Evolutionary conservation across 768 basidiomycete species (phyloP).

Genomic region (Termitomyces sp.): DNA sequence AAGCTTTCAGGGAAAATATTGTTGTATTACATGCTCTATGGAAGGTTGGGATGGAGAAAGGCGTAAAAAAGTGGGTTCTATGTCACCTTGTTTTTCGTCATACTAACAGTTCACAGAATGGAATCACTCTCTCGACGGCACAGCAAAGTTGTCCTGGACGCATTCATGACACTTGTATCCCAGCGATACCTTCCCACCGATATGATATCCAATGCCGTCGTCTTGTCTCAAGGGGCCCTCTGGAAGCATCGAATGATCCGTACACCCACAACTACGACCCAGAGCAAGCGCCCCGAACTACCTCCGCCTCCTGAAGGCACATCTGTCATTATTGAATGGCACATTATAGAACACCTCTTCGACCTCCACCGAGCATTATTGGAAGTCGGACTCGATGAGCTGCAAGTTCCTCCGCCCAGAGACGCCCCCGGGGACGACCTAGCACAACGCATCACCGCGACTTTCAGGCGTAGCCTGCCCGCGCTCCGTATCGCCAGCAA

Average conservation of each 20-base stretch:
- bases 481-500: constrained; percentile 84
- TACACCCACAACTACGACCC: constrained; percentile 29
- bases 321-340: constrained; percentile 50
- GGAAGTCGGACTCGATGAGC: constrained; percentile 59
- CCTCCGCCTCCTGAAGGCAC: constrained; percentile 26
- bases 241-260: constrained; percentile 83
- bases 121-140: constrained; percentile 44
- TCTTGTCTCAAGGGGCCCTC: constrained; percentile 74
- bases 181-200: constrained; percentile 73
- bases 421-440: constrained; percentile 57
- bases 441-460: constrained; percentile 81
- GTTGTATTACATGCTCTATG: constrained; percentile 77
- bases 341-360: constrained; percentile 65
- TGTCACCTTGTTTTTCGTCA: constrained; percentile 10
- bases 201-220: constrained; percentile 67
- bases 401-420: constrained; percentile 51
- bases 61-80: constrained; percentile 50
- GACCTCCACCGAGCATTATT: constrained; percentile 61
- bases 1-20: constrained; percentile 67
- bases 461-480: constrained; percentile 81
- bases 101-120: constrained; percentile 31
- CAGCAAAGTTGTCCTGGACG: constrained; percentile 43
- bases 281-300: constrained; percentile 21
- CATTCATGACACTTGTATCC: constrained; percentile 59
- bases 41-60: constrained; percentile 52